Evolutionary conservation across 768 basidiomycete species (phyloP).

Genomic region (Collybiopsis luxurians): DNA sequence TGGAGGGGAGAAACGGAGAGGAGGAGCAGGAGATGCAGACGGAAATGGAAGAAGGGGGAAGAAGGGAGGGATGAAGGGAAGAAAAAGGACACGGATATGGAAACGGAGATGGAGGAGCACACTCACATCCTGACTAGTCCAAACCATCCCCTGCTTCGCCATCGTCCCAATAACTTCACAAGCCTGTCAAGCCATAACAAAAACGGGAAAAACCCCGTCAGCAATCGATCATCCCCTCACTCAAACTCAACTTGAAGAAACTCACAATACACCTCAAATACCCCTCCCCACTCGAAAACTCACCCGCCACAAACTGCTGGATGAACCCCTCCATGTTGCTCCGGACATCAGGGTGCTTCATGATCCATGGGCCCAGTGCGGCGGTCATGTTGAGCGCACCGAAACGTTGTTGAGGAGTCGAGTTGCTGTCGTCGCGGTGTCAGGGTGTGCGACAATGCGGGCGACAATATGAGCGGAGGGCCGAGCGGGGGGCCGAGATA

Average conservation of each 20-base stretch:
- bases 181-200: too few species aligned
- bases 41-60: too few species aligned
- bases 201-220: neutral
- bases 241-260: too few species aligned
- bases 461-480: too few species aligned
- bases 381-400: constrained; percentile 85
- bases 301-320: constrained; percentile 69
- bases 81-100: too few species aligned
- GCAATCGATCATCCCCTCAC: neutral
- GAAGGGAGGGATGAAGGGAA: too few species aligned
- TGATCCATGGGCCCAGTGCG: constrained; percentile 73
- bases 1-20: too few species aligned
- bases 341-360: constrained; percentile 81
- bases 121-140: constrained; percentile 60
- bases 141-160: constrained; percentile 65
- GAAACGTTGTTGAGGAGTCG: constrained; percentile 65
- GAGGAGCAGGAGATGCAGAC: too few species aligned
- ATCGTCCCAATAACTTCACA: constrained; percentile 78
- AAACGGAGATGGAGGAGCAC: too few species aligned
- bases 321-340: constrained; percentile 77
- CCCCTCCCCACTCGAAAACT: constrained; percentile 61
- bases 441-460: too few species aligned
- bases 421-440: constrained; percentile 26
- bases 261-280: constrained; percentile 70
- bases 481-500: too few species aligned